A percentile compares a stretch with the other conserved stretches of the same genome.
These are phyloP conservation scores for Aspergillus haitiensis DNA, from an alignment of 495 filamentous ascomycete species.

Conservation along the genomic window DNA sequence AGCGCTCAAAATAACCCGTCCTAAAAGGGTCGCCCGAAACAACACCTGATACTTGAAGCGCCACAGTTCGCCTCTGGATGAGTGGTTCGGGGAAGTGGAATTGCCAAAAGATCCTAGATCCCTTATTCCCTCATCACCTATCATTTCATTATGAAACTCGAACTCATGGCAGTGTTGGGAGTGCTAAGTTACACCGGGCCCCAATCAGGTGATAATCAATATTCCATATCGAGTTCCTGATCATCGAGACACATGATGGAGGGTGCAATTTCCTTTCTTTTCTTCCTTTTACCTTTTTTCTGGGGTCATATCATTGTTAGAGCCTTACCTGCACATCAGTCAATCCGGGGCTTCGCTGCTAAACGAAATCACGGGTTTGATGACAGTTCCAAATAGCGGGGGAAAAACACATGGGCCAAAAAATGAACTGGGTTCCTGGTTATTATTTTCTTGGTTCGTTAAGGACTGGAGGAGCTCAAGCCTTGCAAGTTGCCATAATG, in stretches of 20 bases:
- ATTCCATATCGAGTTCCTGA: conserved; percentile 24
- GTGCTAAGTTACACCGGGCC: conserved; percentile 20
- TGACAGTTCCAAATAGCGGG: background rate
- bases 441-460: background rate
- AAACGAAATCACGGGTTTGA: background rate
- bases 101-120: conserved; percentile 14
- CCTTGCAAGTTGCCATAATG: conserved; percentile 10
- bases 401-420: background rate
- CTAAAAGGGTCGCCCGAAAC: background rate
- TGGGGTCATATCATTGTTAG: background rate
- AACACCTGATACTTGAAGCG: conserved; percentile 14
- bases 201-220: conserved; percentile 26
- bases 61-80: conserved; percentile 24
- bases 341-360: background rate
- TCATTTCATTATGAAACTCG: conserved; percentile 14
- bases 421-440: background rate
- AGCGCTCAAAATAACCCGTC: conserved; percentile 7
- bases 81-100: conserved; percentile 27
- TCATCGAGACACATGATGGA: conserved; percentile 18
- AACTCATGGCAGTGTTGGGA: conserved; percentile 12
- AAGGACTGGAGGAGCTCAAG: conserved; percentile 13
- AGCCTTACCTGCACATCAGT: background rate
- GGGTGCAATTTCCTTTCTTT: conserved; percentile 9
- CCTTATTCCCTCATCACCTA: conserved; percentile 20
- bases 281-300: background rate